These are phyloP conservation scores for Coriolopsis trogii DNA, from an alignment of 1,284 basidiomycete genomes.

Conservation along the genomic window DNA sequence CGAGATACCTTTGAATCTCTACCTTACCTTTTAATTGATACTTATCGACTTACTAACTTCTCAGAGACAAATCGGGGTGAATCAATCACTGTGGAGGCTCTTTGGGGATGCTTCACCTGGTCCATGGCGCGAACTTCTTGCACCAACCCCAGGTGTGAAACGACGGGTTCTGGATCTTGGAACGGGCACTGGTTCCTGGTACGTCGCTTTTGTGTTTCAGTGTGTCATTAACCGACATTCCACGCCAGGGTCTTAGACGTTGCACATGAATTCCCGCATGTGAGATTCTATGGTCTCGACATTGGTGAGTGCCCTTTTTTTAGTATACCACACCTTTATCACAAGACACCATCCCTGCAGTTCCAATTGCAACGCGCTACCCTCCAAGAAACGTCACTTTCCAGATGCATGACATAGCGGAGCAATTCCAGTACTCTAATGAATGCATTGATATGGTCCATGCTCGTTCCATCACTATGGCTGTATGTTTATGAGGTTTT, in stretches of 20 bases:
- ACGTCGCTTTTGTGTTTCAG: slow-evolving; percentile 23
- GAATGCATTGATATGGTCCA: slow-evolving; percentile 65
- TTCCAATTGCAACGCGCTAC: slow-evolving; percentile 66
- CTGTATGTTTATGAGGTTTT: slow-evolving; percentile 43
- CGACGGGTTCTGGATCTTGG: slow-evolving; percentile 67
- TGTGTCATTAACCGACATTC: neutral
- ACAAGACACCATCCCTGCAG: slow-evolving; percentile 36
- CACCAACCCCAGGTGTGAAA: slow-evolving; percentile 38
- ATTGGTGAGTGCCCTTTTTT: slow-evolving; percentile 52
- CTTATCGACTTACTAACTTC: slow-evolving; percentile 14
- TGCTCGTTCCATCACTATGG: slow-evolving; percentile 57
- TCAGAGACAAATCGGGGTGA: slow-evolving; percentile 55
- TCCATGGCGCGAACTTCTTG: slow-evolving; percentile 56
- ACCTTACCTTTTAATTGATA: neutral
- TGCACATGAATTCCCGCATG: slow-evolving; percentile 63
- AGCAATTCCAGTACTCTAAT: slow-evolving; percentile 48
- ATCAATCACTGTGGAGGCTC: slow-evolving; percentile 47
- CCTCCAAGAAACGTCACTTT: slow-evolving; percentile 64
- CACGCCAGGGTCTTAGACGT: slow-evolving; percentile 68
- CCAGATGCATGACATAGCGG: slow-evolving; percentile 63
- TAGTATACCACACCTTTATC: slow-evolving; percentile 1
- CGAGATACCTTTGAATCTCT: slow-evolving; percentile 17
- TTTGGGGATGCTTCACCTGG: slow-evolving; percentile 58
- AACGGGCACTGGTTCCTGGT: slow-evolving; percentile 75
- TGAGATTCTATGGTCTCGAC: slow-evolving; percentile 68